Conservation (phyloP, 768 basidiomycete genomes). For the Leccinum ochraceum region DNA sequence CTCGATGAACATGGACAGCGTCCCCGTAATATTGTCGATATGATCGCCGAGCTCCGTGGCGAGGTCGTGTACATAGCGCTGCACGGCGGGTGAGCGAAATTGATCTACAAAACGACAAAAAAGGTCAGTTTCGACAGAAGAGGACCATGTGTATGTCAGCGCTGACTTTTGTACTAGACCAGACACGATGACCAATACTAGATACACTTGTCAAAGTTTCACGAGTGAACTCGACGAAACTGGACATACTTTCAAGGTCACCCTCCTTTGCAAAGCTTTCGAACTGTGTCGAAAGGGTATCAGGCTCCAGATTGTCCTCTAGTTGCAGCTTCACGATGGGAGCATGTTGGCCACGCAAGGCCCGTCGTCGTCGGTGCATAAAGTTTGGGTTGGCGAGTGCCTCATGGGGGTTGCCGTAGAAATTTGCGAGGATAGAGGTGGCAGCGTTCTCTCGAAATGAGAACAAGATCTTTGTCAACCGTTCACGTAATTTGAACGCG, state of each 20-base stretch:
- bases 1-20: constrained; percentile 52
- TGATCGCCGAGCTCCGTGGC: constrained; percentile 53
- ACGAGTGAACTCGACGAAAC: neutral
- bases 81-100: constrained; percentile 52
- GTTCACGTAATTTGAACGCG: constrained; percentile 50
- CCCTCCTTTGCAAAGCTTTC: constrained; percentile 48
- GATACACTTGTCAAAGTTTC: constrained; percentile 15
- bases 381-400: constrained; percentile 39
- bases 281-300: constrained; percentile 49
- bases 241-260: constrained; percentile 38
- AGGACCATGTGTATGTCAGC: neutral
- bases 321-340: constrained; percentile 39
- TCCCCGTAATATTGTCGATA: constrained; percentile 50
- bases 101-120: constrained; percentile 36
- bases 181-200: constrained; percentile 60
- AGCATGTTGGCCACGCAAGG: constrained; percentile 37
- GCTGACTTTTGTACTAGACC: constrained; percentile 46
- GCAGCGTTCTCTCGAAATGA: constrained; percentile 56
- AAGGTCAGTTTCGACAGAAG: constrained; percentile 6
- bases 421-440: constrained; percentile 53
- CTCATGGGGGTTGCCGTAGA: too few relatives aligned
- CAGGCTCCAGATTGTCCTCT: constrained; percentile 46
- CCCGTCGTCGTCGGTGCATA: constrained; percentile 33
- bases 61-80: constrained; percentile 54
- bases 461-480: constrained; percentile 49